phyloP scores from a whole-genome alignment of 2,329 filamentous ascomycete genomes.

The Davidsoniella eucalypti region DNA sequence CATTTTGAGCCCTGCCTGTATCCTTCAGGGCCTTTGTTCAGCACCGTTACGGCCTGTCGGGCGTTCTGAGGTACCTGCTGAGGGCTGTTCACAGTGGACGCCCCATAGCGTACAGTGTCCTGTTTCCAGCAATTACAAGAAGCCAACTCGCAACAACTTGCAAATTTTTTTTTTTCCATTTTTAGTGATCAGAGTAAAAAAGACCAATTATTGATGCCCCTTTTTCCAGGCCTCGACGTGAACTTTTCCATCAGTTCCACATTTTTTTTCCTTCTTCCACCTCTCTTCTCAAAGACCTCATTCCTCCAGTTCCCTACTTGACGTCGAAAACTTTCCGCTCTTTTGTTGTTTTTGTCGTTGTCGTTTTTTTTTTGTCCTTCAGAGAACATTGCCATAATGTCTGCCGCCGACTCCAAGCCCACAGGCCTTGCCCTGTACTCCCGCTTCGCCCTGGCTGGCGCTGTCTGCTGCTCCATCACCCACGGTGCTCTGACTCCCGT shows the following conservation, averaged over 20 bases:
- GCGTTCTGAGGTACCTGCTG: no score
- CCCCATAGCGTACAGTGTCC: no score
- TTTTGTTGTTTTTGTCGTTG: conserved; percentile 19
- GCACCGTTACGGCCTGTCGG: no score
- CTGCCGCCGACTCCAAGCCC: conserved; percentile 25
- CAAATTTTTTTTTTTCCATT: no score
- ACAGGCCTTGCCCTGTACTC: conserved; percentile 62
- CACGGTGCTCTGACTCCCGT: conserved; percentile 94
- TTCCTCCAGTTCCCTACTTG: conserved; percentile 10
- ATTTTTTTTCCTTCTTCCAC: conserved; percentile 1
- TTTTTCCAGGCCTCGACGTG: conserved; percentile 5
- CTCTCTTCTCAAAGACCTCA: conserved; percentile 4
- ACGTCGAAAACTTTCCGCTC: conserved; percentile 11
- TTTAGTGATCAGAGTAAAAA: not conserved
- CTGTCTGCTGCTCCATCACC: conserved; percentile 94
- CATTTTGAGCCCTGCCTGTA: not conserved
- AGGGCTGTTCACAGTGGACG: no score
- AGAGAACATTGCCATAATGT: conserved; percentile 24
- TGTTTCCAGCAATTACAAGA: no score
- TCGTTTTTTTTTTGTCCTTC: conserved; percentile 13
- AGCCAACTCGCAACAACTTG: no score
- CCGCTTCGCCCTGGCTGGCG: conserved; percentile 91
- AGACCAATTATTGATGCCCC: conserved; percentile 5
- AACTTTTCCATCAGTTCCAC: conserved; percentile 3
- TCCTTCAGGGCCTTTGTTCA: no score